Evolutionary conservation across 306 rosid genomes (phyloP), one percentile per base, ranked within the genome.

Genomic region (Vachellia pachyceras): DNA sequence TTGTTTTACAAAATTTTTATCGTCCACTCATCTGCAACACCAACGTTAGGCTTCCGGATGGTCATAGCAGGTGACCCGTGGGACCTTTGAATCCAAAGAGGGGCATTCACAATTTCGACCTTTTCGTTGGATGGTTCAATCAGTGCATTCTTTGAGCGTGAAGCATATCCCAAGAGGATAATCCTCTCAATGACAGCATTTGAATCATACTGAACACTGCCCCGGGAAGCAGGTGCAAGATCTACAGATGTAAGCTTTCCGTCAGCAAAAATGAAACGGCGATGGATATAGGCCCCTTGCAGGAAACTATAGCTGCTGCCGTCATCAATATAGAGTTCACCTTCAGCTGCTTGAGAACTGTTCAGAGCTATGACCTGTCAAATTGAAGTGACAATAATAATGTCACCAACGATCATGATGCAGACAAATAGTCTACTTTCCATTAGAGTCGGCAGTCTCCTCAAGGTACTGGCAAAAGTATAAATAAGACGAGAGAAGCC

Each of bases 281-380:
- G 97, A 70, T 95, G 98, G 82, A 93, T 91, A 77, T 88, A 95
- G 80, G 89, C 90, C 17, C 99, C 99, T 39, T 89, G 63, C 76
- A 86, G 84, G 81, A 91, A 95, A 50, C 80, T 84, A 22, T 91
- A 95, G 88, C 96, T 95, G 81, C 83, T 90, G 23, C 99, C 99
- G 39, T 95, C 98, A 64, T 95, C 99, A 25, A 90, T 75, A 45
- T 93, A 95, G 55, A 95, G 87, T 77, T 93, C 99, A 50, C 99
- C 99, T 82, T 95, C 99, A 6, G 99, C 99, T 83, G 77, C 89
- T 84, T 85, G 96, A 70, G 98, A 90, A 70, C 93, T 95, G 85
- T 95, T 95, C 69, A 95, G 90, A 77, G 96, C 99, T 54, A 95
- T 87, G 65, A 95, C 98, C 99, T 95, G 82, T 71, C 73, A 85